These are phyloP conservation scores for Leccinum longicurvipes DNA, from an alignment of 768 basidiomycete species.

Conservation along the genomic window DNA sequence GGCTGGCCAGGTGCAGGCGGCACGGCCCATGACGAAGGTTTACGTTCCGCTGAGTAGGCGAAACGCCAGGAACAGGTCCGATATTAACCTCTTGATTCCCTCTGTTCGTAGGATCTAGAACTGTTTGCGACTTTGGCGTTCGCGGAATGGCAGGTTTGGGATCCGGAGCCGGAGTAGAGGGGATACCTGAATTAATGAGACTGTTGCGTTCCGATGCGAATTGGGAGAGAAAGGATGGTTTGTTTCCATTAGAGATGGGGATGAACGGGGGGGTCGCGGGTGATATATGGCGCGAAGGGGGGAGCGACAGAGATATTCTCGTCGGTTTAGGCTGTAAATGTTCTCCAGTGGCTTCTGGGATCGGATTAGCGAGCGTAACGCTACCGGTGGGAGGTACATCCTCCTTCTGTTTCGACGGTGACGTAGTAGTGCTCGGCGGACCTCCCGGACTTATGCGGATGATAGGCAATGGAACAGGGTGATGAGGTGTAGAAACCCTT, in stretches of 20 bases:
- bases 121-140: constrained; percentile 24
- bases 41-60: constrained; percentile 25
- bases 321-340: constrained; percentile 2
- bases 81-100: constrained; percentile 21
- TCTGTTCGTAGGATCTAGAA: constrained; percentile 10
- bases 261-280: constrained; percentile 4
- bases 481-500: not conserved
- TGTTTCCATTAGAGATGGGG: constrained; percentile 8
- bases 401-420: constrained; percentile 3
- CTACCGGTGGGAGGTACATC: constrained; percentile 14
- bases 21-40: too few species aligned
- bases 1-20: too few species aligned
- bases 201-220: constrained; percentile 16
- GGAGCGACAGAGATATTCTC: not conserved
- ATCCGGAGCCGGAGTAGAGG: constrained; percentile 3
- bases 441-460: not conserved
- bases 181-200: not conserved
- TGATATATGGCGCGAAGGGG: not conserved
- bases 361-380: constrained; percentile 14
- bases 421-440: not conserved
- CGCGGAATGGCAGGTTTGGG: constrained; percentile 11
- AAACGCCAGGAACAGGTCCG: constrained; percentile 18
- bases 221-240: constrained; percentile 6
- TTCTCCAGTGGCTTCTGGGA: not conserved
- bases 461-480: not conserved